Evolutionary conservation across 2,329 filamentous ascomycete genomes (phyloP), one percentile per base, ranked within the genome.

Genomic region (Diplodia corticola): DNA sequence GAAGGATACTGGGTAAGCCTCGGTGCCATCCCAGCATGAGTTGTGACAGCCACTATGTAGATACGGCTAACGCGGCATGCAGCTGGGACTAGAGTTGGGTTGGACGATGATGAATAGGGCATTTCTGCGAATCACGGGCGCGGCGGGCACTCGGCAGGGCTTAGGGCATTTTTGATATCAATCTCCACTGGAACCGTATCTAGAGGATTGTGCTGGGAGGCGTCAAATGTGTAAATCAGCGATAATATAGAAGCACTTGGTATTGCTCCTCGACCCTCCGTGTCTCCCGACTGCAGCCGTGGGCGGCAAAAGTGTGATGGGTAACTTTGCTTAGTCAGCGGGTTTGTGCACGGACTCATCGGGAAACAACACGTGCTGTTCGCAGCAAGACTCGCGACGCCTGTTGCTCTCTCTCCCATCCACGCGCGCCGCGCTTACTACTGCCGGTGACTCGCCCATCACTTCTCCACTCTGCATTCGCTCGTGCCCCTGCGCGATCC

Each of bases 1-100:
- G 79, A 94, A 92, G 80, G 90, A 94, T 70, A 88, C 86, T 70
- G 91, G 91, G 90, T 92, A 81, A 81, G 87, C 65, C 33, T n/a
- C 53, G 22, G 3, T 46, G 5, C 40, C 15, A 37, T 4, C 44
- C 7, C 28, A 10, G 24, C 26, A 24, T 12, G 5, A 5, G 20
- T 28, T 4, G n/a, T 22, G 3, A n/a, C 44, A 30, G 28, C 44
- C n/a, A 30, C 17, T 4, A 15, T 5, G 7, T 4, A 51, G 15
- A 9, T 17, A n/a, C 4, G 17, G 15, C 64, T 51, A 17, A 61
- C 44, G 9, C 9, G 5, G 5, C 10, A 2, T 48, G 26, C 44
- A 65, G 63, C 63, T 65, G 51, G 63, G 63, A 65, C 22, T 70
- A 30, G 24, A 44, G n/a, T 5, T 53, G 30, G 48, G 20, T 7